A percentile compares a stretch with the other conserved stretches of the same genome.
Conservation (phyloP, 2,329 filamentous ascomycete species). For the Aspergillus vadensis region DNA sequence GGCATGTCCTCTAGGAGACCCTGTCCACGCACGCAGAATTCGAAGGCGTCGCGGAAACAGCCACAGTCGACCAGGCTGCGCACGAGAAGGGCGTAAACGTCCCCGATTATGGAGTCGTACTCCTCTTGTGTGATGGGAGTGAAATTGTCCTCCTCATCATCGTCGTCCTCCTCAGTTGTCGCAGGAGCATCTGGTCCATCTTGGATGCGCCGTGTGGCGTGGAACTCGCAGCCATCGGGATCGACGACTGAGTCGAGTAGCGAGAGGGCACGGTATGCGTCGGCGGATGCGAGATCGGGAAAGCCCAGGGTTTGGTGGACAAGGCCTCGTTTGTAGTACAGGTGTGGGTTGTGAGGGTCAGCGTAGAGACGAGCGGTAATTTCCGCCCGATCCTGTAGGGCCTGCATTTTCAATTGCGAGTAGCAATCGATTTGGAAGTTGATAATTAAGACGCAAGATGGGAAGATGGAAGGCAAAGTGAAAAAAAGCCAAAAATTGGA, state of each 20-base stretch:
- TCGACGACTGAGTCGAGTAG: conserved; percentile 78
- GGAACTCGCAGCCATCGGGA: conserved; percentile 75
- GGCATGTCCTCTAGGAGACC: conserved; percentile 21
- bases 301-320: conserved; percentile 76
- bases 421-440: background rate
- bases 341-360: conserved; percentile 45
- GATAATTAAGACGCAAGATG: background rate
- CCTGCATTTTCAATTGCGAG: conserved; percentile 26
- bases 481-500: conserved; percentile 4
- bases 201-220: conserved; percentile 58
- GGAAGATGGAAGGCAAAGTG: background rate
- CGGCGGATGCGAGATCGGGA: conserved; percentile 83
- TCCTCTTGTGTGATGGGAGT: conserved; percentile 34
- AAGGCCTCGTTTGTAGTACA: conserved; percentile 59
- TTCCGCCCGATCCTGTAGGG: conserved; percentile 51
- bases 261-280: conserved; percentile 88
- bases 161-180: conserved; percentile 31
- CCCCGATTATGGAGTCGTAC: conserved; percentile 38
- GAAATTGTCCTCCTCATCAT: conserved; percentile 42
- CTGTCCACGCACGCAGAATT: conserved; percentile 40
- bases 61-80: conserved; percentile 39
- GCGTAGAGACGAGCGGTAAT: conserved; percentile 53
- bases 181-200: conserved; percentile 34
- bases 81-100: conserved; percentile 42
- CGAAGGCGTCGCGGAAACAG: conserved; percentile 46